A percentile compares a stretch with the other conserved stretches of the same genome.
Evolutionary conservation across 2,329 filamentous ascomycete species (phyloP).

Genomic region (Penicillium sp.): DNA sequence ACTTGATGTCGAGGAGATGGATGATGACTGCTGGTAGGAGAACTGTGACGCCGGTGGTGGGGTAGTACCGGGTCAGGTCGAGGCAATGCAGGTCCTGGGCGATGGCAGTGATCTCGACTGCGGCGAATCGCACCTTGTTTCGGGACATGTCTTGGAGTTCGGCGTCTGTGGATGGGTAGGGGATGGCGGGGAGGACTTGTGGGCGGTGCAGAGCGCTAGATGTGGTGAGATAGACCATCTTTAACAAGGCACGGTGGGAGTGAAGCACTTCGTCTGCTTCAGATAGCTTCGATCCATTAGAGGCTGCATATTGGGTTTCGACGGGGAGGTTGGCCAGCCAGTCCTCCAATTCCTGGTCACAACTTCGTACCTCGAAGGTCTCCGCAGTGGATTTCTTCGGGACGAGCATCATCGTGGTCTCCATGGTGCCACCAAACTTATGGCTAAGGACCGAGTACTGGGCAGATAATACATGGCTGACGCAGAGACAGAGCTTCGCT

Average conservation of each 20-base stretch:
- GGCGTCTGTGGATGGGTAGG: slow-evolving; percentile 56
- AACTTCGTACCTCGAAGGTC: slow-evolving; percentile 72
- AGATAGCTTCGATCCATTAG: slow-evolving; percentile 58
- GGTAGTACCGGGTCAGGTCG: slow-evolving; percentile 74
- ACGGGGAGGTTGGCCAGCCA: slow-evolving; percentile 74
- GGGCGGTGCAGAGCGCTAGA: slow-evolving; percentile 88
- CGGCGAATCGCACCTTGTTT: slow-evolving; percentile 77
- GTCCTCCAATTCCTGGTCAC: slow-evolving; percentile 73
- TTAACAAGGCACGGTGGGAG: slow-evolving; percentile 79
- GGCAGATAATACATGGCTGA: slow-evolving; percentile 83
- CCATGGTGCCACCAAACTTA: slow-evolving; percentile 69
- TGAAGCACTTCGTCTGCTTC: slow-evolving; percentile 52
- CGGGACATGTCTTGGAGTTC: slow-evolving; percentile 81
- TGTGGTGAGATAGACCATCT: slow-evolving; percentile 92
- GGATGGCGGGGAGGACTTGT: slow-evolving; percentile 77
- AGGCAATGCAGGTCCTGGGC: slow-evolving; percentile 72
- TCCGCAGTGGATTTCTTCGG: slow-evolving; percentile 86
- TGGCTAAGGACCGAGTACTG: slow-evolving; percentile 91
- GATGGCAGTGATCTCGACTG: slow-evolving; percentile 81
- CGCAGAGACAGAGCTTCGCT: slow-evolving; percentile 82
- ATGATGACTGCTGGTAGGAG: slow-evolving; percentile 92
- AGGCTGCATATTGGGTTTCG: slow-evolving; percentile 68
- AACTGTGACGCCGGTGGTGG: slow-evolving; percentile 87
- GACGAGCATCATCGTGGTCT: slow-evolving; percentile 82
- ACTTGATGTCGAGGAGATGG: slow-evolving; percentile 89